Conservation (phyloP, 2,329 filamentous ascomycete genomes). For the Cercospora sp. region DNA sequence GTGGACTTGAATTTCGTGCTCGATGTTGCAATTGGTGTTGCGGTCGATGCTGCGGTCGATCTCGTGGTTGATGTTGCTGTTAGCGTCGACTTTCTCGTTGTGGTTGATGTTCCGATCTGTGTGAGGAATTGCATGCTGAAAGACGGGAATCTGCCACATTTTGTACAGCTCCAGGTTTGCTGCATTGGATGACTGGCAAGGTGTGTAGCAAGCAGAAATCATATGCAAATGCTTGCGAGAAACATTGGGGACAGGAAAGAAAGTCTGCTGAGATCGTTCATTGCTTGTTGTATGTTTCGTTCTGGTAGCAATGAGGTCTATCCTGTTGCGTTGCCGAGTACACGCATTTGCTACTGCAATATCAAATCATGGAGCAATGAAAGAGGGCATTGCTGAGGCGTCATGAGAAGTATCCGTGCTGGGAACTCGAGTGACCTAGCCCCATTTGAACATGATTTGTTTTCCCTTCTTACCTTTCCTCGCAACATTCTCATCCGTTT, state of each 20-base stretch:
- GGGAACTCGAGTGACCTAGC: conserved; percentile 31
- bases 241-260: background rate
- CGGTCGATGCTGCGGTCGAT: background rate
- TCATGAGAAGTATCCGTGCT: background rate
- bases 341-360: background rate
- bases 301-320: background rate
- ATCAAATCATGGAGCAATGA: background rate
- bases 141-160: background rate
- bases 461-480: conserved; percentile 53
- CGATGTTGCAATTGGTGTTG: background rate
- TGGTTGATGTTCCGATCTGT: background rate
- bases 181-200: background rate
- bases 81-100: background rate
- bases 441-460: conserved; percentile 54
- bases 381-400: background rate
- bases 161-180: background rate
- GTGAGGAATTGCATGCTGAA: background rate
- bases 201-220: background rate
- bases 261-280: background rate
- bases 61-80: background rate
- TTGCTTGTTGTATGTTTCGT: background rate
- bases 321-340: background rate
- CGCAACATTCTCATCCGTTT: conserved; percentile 37
- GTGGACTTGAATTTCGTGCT: background rate
- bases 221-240: background rate